Evolutionary conservation across 345 rosid species (phyloP).

Genomic region (Citrus cavaleriei): DNA sequence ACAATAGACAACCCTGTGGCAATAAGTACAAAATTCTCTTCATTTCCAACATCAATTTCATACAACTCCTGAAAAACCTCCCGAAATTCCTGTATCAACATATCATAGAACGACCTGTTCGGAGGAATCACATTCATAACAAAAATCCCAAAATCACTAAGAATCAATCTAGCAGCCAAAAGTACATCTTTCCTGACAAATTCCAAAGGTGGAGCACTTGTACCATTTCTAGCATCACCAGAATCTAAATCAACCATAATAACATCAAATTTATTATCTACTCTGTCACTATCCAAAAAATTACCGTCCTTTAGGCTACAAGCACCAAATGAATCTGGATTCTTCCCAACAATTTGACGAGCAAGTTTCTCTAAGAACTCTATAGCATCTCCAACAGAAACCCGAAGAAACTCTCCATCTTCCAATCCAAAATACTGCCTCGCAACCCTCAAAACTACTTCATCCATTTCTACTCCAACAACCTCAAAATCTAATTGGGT

Average conservation of each 20-base stretch:
- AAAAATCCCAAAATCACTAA: conserved; percentile 52
- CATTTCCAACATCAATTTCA: conserved; percentile 76
- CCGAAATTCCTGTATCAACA: conserved; percentile 29
- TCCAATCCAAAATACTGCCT: conserved; percentile 63
- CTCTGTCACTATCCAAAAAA: background rate
- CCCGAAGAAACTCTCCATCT: conserved; percentile 29
- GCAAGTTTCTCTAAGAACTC: conserved; percentile 45
- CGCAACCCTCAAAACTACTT: conserved; percentile 56
- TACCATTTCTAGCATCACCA: conserved; percentile 40
- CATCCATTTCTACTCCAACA: conserved; percentile 68
- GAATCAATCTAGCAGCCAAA: conserved; percentile 47
- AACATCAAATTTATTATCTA: conserved; percentile 46
- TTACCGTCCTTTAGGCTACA: background rate
- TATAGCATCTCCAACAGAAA: conserved; percentile 53
- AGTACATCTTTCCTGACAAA: conserved; percentile 46
- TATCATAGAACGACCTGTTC: conserved; percentile 33
- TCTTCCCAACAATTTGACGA: background rate
- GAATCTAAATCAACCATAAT: conserved; percentile 87
- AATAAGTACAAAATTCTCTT: conserved; percentile 59
- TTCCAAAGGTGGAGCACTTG: conserved; percentile 69
- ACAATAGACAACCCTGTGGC: conserved; percentile 28
- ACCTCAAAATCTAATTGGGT: conserved; percentile 55
- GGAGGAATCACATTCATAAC: conserved; percentile 69
- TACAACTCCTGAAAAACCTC: conserved; percentile 52
- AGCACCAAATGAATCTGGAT: background rate